Conservation (phyloP, 441 rosid genomes). For the Jatropha multifida region DNA sequence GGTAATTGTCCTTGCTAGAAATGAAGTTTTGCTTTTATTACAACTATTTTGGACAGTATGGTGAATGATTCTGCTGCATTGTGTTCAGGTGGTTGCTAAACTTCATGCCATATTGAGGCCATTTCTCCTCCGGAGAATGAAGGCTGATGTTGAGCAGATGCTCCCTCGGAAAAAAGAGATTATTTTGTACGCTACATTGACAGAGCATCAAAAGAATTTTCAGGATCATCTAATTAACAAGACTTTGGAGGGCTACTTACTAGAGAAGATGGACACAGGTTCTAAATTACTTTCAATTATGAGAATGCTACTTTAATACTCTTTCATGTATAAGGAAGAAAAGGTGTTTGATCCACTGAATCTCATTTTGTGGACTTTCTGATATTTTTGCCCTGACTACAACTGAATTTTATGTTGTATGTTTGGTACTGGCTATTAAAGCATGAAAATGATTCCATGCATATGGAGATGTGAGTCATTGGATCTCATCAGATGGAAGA, state of each 20-base stretch:
- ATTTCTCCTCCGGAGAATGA: conserved; percentile 94
- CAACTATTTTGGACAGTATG: not conserved
- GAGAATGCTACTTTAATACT: not conserved
- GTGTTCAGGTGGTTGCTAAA: conserved; percentile 77
- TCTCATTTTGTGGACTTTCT: not conserved
- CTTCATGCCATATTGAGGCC: conserved; percentile 96
- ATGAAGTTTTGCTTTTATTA: conserved; percentile 1
- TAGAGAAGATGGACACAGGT: conserved; percentile 50
- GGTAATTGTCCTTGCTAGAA: conserved; percentile 33
- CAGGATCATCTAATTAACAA: conserved; percentile 83
- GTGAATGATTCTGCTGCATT: conserved; percentile 15
- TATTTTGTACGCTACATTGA: conserved; percentile 82
- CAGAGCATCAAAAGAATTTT: conserved; percentile 79
- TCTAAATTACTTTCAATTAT: conserved; percentile 15
- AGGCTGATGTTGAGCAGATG: conserved; percentile 85
- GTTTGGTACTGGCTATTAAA: not conserved
- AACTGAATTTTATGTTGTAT: not conserved
- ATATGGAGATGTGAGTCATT: not conserved
- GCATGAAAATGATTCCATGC: not conserved
- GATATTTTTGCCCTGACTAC: not conserved
- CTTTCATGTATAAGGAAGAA: not conserved
- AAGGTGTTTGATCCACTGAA: not conserved
- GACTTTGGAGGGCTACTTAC: conserved; percentile 68
- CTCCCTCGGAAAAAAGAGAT: conserved; percentile 97
- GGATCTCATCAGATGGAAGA: not conserved